phyloP scores from a whole-genome alignment of 371 early-diverging fungal species.

The Syncephalastrum sp. region DNA sequence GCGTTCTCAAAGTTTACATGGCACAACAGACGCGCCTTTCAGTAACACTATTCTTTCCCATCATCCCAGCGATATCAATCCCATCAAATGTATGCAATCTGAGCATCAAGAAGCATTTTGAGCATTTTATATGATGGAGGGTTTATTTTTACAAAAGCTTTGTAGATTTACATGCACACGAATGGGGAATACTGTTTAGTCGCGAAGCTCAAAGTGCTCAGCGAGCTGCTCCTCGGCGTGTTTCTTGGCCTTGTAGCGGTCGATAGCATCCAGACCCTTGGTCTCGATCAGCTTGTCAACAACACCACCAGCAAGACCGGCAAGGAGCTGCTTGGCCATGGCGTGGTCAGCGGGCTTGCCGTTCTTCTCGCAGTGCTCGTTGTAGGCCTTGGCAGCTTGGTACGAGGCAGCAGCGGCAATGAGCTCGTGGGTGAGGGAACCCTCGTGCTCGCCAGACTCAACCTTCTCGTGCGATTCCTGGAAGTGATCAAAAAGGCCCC shows the following conservation, averaged over 20 bases:
- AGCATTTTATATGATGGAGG: too few species aligned
- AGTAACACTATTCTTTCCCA: too few species aligned
- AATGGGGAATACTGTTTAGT: slow-evolving; percentile 2
- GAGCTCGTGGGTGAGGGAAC: slow-evolving; percentile 46
- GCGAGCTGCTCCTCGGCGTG: slow-evolving; percentile 39
- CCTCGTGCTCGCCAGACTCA: slow-evolving; percentile 36
- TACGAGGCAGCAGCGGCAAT: slow-evolving; percentile 54
- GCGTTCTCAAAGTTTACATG: too few species aligned
- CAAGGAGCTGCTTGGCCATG: slow-evolving; percentile 50
- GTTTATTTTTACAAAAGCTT: neutral
- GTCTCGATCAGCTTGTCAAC: slow-evolving; percentile 54
- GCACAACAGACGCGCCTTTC: too few species aligned
- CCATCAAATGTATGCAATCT: too few species aligned
- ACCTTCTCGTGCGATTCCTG: slow-evolving; percentile 26
- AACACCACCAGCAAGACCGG: slow-evolving; percentile 52
- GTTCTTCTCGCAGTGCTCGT: slow-evolving; percentile 43
- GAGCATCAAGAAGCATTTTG: too few species aligned
- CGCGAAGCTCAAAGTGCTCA: slow-evolving; percentile 22
- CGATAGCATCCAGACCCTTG: slow-evolving; percentile 51
- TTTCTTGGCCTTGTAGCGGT: slow-evolving; percentile 42
- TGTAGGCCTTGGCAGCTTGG: slow-evolving; percentile 48
- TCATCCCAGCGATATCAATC: too few species aligned
- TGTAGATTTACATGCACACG: neutral
- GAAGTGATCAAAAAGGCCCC: slow-evolving; percentile 43
- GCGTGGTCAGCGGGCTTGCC: slow-evolving; percentile 48